Base-by-base conservation (phyloP, 148 eudicot species). In the Dysphania ambrosioides region DNA sequence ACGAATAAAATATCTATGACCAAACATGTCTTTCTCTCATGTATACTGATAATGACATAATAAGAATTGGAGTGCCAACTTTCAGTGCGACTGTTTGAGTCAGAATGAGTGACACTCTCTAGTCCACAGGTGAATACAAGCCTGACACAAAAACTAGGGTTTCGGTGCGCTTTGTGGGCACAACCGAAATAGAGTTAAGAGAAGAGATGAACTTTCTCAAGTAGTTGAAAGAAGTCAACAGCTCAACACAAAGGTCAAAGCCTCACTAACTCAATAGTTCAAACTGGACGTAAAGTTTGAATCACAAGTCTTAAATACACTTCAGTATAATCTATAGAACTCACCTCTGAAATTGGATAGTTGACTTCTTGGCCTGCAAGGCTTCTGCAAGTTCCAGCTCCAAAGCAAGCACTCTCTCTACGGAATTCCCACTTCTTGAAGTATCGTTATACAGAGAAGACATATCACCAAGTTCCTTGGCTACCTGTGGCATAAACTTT, bases 371-470 rank as follows among this genome's bases (percentile, higher is more conserved):
- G 68, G 91, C 79, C 85, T 79, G 87, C 73, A 90, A 81, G 69
- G 97, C 85, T 78, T 92, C 97, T 44, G 99, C 99, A 63, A 95
- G 99, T 86, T 95, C 99, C 68, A 95, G 75, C 80, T 92, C 99
- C 87, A 95, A 78, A 56, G 99, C 99, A 72, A 95, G 96, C 26
- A 90, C 96, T 87, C 99, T 85, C 72, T 92, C 99, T 35, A 95
- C 78, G 34, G 99, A 88, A 78, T 90, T 87, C 57, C 93, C 98
- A 81, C 80, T 80, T 75, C 83, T 84, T 19, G 91, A 74, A 55
- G 86, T 84, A 56, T 86, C 89, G 53, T 81, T 72, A 66, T 80
- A 89, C 44, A 71, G 61, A 40, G 97, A 91, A 69, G 89, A 95
- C 77, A 88, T 83, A 75, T 78, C 85, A 72, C 87, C 75, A 56